A percentile compares a stretch with the other conserved stretches of the same genome.
Evolutionary conservation across 73 alveolate genomes (phyloP).

Genomic region (Paramecium tetraurelia): DNA sequence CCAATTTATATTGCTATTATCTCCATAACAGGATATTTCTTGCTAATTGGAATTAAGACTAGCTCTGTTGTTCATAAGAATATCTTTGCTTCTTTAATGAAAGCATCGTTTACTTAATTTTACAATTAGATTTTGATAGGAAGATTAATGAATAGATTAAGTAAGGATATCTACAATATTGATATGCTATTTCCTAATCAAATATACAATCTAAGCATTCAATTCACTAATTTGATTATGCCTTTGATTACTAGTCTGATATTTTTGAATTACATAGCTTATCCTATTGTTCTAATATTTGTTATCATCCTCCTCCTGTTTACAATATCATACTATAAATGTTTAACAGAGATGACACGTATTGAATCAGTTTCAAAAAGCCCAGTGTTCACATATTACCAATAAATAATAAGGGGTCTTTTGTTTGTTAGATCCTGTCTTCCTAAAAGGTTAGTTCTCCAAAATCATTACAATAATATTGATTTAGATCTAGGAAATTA

Average conservation of each 20-base stretch:
- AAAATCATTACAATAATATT: not conserved
- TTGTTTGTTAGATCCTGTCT: slow-evolving; percentile 24
- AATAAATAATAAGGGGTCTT: slow-evolving; percentile 37
- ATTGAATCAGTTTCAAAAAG: slow-evolving; percentile 53
- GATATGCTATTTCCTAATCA: slow-evolving; percentile 5
- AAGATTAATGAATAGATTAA: slow-evolving; percentile 51
- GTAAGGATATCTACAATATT: slow-evolving; percentile 38
- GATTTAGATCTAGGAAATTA: slow-evolving; percentile 49
- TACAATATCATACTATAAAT: not conserved
- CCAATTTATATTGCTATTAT: not conserved
- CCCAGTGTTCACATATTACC: slow-evolving; percentile 1
- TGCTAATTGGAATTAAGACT: not conserved
- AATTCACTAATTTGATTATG: not conserved
- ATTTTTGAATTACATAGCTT: not conserved
- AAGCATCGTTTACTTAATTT: slow-evolving; percentile 47
- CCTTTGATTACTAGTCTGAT: not conserved
- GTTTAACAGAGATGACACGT: slow-evolving; percentile 9
- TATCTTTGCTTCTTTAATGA: not conserved
- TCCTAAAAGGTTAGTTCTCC: not conserved
- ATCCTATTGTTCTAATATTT: not conserved
- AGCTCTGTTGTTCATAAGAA: not conserved
- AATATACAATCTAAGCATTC: not conserved
- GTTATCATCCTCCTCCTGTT: not conserved
- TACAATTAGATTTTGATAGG: slow-evolving; percentile 17
- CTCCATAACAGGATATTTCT: not conserved